Percentiles rank a stretch among this genome's conserved stretches.
These are phyloP conservation scores for Cicer cuneatum DNA, from an alignment of 306 rosid genomes.

Conservation along the genomic window DNA sequence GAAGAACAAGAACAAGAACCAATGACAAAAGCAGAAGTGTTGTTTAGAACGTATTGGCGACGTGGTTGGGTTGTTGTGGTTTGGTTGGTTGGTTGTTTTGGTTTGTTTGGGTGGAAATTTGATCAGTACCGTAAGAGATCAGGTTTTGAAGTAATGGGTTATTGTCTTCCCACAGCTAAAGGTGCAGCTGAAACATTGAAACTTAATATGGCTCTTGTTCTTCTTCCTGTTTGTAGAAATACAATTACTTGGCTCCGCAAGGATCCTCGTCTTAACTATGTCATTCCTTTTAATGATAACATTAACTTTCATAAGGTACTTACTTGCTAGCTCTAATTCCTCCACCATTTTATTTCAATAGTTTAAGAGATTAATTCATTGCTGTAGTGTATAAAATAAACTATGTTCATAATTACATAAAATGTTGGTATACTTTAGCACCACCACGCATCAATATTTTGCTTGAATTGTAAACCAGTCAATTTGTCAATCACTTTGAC, in stretches of 20 bases:
- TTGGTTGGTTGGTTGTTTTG: constrained; percentile 61
- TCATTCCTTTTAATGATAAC: constrained; percentile 76
- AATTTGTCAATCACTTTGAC: too few species aligned
- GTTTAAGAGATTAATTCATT: not conserved
- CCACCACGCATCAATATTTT: too few species aligned
- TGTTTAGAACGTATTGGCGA: constrained; percentile 76
- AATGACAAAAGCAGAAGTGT: constrained; percentile 61
- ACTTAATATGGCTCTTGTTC: constrained; percentile 84
- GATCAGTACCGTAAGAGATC: constrained; percentile 61
- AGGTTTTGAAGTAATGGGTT: constrained; percentile 89
- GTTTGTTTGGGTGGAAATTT: constrained; percentile 81
- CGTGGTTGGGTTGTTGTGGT: constrained; percentile 69
- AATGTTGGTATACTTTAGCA: too few species aligned
- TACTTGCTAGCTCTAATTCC: not conserved
- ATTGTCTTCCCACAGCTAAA: constrained; percentile 81
- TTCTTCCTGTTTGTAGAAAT: constrained; percentile 81
- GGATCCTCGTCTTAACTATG: constrained; percentile 54
- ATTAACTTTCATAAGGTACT: constrained; percentile 84
- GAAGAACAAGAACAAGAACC: constrained; percentile 53
- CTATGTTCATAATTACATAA: too few species aligned
- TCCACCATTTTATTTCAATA: not conserved
- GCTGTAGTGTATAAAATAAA: too few species aligned
- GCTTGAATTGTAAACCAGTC: too few species aligned
- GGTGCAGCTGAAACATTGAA: constrained; percentile 90
- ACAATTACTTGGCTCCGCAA: constrained; percentile 79